These are phyloP conservation scores for Vicia sativa DNA, from an alignment of 306 rosid species.

Conservation along the genomic window DNA sequence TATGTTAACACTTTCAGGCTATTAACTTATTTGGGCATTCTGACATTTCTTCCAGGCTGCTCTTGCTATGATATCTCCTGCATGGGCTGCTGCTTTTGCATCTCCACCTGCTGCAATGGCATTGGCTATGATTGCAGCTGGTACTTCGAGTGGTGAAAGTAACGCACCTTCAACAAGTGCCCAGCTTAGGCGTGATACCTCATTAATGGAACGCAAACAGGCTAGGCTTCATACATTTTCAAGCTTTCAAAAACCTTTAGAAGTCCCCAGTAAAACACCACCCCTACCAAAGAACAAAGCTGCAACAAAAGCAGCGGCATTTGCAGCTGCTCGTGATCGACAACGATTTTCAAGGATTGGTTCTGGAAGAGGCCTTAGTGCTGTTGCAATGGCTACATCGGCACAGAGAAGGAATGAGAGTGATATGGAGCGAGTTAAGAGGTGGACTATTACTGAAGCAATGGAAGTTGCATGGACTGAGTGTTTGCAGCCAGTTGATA, in stretches of 20 bases:
- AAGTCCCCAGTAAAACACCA: constrained; percentile 58
- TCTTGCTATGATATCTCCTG: constrained; percentile 84
- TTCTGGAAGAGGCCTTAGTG: constrained; percentile 98
- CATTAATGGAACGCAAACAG: constrained; percentile 81
- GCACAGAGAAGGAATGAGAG: constrained; percentile 82
- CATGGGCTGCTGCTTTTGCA: constrained; percentile 99
- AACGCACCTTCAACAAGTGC: constrained; percentile 58
- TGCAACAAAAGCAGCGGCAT: constrained; percentile 93
- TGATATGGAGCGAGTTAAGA: constrained; percentile 84
- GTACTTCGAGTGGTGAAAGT: constrained; percentile 86
- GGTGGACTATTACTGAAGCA: constrained; percentile 94
- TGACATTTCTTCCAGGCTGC: constrained; percentile 71
- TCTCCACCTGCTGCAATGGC: constrained; percentile 99
- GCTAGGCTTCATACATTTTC: constrained; percentile 83
- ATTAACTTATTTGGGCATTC: constrained; percentile 27
- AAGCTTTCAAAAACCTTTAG: constrained; percentile 87
- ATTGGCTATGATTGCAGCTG: constrained; percentile 99
- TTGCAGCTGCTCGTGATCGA: constrained; percentile 93
- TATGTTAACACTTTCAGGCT: constrained; percentile 3
- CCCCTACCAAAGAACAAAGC: constrained; percentile 86
- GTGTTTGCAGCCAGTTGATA: constrained; percentile 95
- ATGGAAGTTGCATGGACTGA: constrained; percentile 99
- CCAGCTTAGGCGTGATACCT: constrained; percentile 82
- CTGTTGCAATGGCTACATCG: constrained; percentile 99
- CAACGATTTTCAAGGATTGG: constrained; percentile 88